Evolutionary conservation across 2,329 filamentous ascomycete genomes (phyloP).

Genomic region (Xylariaceae sp.): DNA sequence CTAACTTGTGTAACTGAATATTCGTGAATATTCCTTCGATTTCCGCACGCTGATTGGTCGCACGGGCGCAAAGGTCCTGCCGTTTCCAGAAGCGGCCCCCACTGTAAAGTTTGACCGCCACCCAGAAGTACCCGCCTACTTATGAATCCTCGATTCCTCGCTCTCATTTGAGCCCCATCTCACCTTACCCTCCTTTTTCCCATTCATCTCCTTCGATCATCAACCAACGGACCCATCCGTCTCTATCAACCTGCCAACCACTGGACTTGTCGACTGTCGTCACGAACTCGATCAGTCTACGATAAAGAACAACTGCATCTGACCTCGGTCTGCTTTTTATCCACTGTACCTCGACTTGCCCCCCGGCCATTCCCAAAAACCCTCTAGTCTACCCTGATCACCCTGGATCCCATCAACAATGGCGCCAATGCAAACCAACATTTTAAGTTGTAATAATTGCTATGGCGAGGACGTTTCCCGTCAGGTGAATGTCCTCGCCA

Average conservation of each 20-base stretch:
- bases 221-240: not conserved
- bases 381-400: constrained; percentile 5
- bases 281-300: not conserved
- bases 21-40: not conserved
- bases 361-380: not conserved
- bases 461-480: constrained; percentile 63
- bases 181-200: not conserved
- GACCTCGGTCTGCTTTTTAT: not conserved
- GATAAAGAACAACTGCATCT: not conserved
- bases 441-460: constrained; percentile 71
- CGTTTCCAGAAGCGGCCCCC: constrained; percentile 14
- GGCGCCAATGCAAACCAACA: constrained; percentile 67
- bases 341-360: not conserved
- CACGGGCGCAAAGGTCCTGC: not conserved
- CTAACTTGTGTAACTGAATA: not conserved
- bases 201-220: not conserved
- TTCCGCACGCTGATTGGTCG: not conserved
- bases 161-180: constrained; percentile 14
- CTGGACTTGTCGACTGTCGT: not conserved
- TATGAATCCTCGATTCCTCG: not conserved
- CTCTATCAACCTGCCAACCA: not conserved
- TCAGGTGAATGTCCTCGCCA: constrained; percentile 75
- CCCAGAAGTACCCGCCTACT: not conserved
- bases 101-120: constrained; percentile 16
- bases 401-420: constrained; percentile 40